Evolutionary conservation across 306 rosid genomes (phyloP), one percentile per base, ranked within the genome.

Genomic region (Trifolium repens): DNA sequence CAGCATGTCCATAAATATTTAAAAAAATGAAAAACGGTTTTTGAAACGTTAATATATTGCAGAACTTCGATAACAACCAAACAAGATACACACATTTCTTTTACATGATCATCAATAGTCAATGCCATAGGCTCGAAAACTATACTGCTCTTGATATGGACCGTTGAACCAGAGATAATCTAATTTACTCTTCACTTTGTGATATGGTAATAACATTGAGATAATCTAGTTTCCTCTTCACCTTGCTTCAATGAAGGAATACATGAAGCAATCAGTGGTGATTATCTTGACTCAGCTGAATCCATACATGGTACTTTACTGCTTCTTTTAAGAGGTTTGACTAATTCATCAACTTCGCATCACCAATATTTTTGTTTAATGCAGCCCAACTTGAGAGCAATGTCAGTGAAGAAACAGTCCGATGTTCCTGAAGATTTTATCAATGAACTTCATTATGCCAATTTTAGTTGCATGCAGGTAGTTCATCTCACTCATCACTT

Each of bases 381-480:
- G 82, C 91, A 94, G 96, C 98, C 98, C 53, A 94, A 91, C 79
- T 85, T 91, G 83, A 91, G 93, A 85, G 98, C 98, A 76, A 94
- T 94, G 98, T 91, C 97, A 34, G 98, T 93, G 40, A 91, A 89
- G 77, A 81, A 82, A 79, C 84, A 73, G 47, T 75, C 91, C 47
- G 83, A 87, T 84, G 87, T 94, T 79, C 84, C 94, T 26, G 84
- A 83, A 67, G 92, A 90, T 81, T 94, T 94, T 62, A 91, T 94
- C 14, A 94, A 88, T 80, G 96, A 94, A 74, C 24, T 22, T 22
- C 24, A 0, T 22, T 22, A 86, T 72, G 85, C 83, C 79, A 94
- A 94, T 72, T 94, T 94, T 68, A 78, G 61, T 70, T 85, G 87
- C 61, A 94, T 94, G 98, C 91, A 87, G 96, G 98, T 90, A 77